phyloP scores from a whole-genome alignment of 1,284 basidiomycete genomes.

The Irpex sp. region DNA sequence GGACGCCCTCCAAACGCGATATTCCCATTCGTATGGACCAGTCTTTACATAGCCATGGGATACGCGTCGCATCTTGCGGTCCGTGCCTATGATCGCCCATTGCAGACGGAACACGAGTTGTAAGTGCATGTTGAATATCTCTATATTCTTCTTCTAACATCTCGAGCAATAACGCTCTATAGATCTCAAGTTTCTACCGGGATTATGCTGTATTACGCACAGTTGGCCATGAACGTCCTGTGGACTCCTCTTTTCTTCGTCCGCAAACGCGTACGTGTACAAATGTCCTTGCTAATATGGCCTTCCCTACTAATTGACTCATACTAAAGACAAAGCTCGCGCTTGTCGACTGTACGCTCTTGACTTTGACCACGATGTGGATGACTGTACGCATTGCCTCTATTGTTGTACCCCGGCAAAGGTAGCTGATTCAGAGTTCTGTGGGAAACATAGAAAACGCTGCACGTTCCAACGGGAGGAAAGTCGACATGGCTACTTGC shows the following conservation, averaged over 20 bases:
- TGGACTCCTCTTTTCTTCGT: slow-evolving; percentile 79
- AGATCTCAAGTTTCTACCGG: slow-evolving; percentile 39
- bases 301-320: background rate
- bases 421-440: background rate
- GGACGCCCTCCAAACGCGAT: slow-evolving; percentile 45
- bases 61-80: slow-evolving; percentile 70
- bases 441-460: slow-evolving; percentile 38
- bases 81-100: slow-evolving; percentile 43
- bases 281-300: background rate
- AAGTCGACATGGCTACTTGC: slow-evolving; percentile 53
- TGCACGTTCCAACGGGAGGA: slow-evolving; percentile 46
- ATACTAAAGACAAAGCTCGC: slow-evolving; percentile 46
- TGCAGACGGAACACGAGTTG: slow-evolving; percentile 5
- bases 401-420: background rate
- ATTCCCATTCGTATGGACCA: slow-evolving; percentile 62
- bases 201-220: slow-evolving; percentile 66
- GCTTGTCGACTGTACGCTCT: slow-evolving; percentile 54
- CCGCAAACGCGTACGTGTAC: slow-evolving; percentile 37
- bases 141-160: too few species aligned
- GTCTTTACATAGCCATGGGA: slow-evolving; percentile 64
- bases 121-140: background rate
- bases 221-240: slow-evolving; percentile 63
- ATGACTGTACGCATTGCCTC: slow-evolving; percentile 51
- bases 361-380: slow-evolving; percentile 58
- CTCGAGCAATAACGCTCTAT: background rate